A percentile compares a stretch with the other conserved stretches of the same genome.
These are phyloP conservation scores for Talaromyces liani DNA, from an alignment of 495 filamentous ascomycete species.

Conservation along the genomic window DNA sequence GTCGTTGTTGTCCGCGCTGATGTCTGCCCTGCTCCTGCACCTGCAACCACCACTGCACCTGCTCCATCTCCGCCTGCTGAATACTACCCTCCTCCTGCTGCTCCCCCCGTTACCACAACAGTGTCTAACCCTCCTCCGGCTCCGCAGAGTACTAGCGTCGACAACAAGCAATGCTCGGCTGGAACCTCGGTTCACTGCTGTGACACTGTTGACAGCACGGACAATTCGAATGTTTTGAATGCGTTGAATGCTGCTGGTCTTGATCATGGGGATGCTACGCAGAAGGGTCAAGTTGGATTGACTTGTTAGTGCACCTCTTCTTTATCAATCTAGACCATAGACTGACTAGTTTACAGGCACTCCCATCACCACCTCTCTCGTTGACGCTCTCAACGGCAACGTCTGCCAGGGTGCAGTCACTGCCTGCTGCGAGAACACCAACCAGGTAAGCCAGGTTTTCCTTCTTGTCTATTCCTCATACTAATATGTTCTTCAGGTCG, in stretches of 20 bases:
- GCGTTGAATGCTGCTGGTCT: slow-evolving; percentile 3
- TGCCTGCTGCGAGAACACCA: slow-evolving; percentile 8
- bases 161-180: slow-evolving; percentile 8
- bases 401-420: slow-evolving; percentile 9
- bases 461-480: neutral
- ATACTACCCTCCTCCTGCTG: neutral
- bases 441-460: neutral
- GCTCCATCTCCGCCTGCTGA: slow-evolving; percentile 2
- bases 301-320: neutral
- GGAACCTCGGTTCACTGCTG: slow-evolving; percentile 8
- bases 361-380: slow-evolving; percentile 8
- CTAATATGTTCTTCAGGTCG: neutral
- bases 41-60: neutral
- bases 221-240: slow-evolving; percentile 10
- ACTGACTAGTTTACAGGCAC: neutral
- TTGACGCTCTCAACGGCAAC: slow-evolving; percentile 9
- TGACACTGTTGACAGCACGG: slow-evolving; percentile 9
- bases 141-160: slow-evolving; percentile 1
- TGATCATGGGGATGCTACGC: neutral
- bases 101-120: neutral
- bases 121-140: slow-evolving; percentile 8
- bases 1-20: slow-evolving; percentile 10
- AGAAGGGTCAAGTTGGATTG: slow-evolving; percentile 9
- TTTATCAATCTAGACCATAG: neutral
- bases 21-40: slow-evolving; percentile 9